Base-by-base conservation (phyloP, 176 grass and related monocot genomes). In the Oropetium thomaeum region DNA sequence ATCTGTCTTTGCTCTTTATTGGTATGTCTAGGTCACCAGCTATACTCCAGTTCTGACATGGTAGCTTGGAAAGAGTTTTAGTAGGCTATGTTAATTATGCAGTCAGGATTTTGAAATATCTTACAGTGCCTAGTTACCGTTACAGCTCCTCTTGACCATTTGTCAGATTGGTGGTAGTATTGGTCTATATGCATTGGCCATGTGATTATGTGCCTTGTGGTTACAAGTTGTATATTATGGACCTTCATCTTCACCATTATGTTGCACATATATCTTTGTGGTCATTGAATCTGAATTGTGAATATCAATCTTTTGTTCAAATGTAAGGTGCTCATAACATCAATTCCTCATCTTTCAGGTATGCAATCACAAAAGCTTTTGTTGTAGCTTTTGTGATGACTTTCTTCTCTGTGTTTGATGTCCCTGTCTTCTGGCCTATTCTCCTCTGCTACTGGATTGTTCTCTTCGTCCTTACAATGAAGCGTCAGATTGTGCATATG, bases 331-430 rank as follows among this genome's bases (percentile, higher is more conserved):
- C 22, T 35, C 15, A 62, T 87, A 26, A 55, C 47, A 66, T 45
- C 15, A 3, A 25, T 67, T 65, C 6, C 33, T 65, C 38, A 10
- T 81, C 32, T 68, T 92, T 81, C 87, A 93, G 90, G 94, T 97
- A 97, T 77, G 83, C 90, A 53, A 97, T 97, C 75, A 93, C 94
- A 78, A 97, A 93, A 84, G 94, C 94, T 76, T 91, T 97, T 80
- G 57, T 87, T 32, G 19, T 97, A 79, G 94, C 90, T 71, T 91
- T 97, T 85, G 64, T 91, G 41, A 97, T 97, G 94, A 93, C 90
- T 19, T 97, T 93, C 86, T 93, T 97, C 70, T 91, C 87, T 19
- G 90, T 97, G n/a, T 97, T 97, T 62, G 94, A 97, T 61, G 94
- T 97, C 14, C 94, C 94, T 53, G 94, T 93, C 32, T 97, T 97